phyloP scores from a whole-genome alignment of 2,329 filamentous ascomycete species.

The Metarhizium album region DNA sequence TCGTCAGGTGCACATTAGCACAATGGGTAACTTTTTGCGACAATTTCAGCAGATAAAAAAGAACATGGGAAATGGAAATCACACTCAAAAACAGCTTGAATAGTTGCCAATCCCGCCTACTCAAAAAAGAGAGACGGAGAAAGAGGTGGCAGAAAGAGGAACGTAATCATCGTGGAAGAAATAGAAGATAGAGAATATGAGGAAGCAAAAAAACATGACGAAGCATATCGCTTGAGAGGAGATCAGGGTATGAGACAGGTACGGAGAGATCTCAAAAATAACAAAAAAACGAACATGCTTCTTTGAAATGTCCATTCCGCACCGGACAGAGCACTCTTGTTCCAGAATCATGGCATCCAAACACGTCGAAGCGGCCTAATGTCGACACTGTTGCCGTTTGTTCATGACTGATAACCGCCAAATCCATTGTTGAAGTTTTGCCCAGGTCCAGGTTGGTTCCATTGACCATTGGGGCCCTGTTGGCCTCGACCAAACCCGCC shows the following conservation, averaged over 20 bases:
- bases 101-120: constrained; percentile 3
- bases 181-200: constrained; percentile 6
- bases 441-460: constrained; percentile 39
- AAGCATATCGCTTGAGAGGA: constrained; percentile 11
- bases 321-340: constrained; percentile 4
- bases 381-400: constrained; percentile 1
- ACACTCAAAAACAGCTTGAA: background rate
- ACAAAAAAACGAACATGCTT: constrained; percentile 9
- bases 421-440: constrained; percentile 53
- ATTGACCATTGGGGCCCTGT: constrained; percentile 44
- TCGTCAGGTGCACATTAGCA: background rate
- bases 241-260: constrained; percentile 11
- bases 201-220: constrained; percentile 8
- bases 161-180: constrained; percentile 3
- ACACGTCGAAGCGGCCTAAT: constrained; percentile 2
- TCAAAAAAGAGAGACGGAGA: constrained; percentile 4
- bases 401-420: constrained; percentile 51
- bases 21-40: background rate
- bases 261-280: constrained; percentile 10
- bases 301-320: constrained; percentile 8
- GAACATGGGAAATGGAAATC: background rate
- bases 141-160: constrained; percentile 8
- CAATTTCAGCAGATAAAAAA: background rate
- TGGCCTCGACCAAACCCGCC: constrained; percentile 77
- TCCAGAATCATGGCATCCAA: constrained; percentile 3